Base-by-base conservation (phyloP, 768 basidiomycete species). In the Tulasnella sp. region DNA sequence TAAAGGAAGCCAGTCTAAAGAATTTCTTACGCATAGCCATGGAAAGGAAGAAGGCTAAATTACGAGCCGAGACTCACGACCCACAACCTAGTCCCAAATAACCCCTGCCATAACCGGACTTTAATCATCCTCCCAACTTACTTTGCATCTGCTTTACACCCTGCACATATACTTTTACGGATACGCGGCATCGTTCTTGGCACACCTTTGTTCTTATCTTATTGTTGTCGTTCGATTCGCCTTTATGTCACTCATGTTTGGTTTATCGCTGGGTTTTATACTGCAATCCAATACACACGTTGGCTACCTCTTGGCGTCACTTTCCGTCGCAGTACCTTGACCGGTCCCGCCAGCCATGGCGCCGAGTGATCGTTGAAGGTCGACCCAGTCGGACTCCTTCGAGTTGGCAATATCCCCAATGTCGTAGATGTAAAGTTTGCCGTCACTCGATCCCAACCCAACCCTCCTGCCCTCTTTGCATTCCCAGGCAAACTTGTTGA, bases 401-500 rank as follows among this genome's bases (percentile, higher is more conserved):
- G 96, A 94, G 32, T 93, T 87, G 0, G 90, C 92, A 88, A 93
- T 90, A 82, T 98, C 96, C 15, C 96, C 95, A 80, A 99, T 90
- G 83, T 98, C 97, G 83, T 97, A 99, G 46, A 99, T 88, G 84
- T 98, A 97, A 79, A 99, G 85, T 80, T 89, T 90, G 18, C 98
- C 98, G 80, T 99, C 97, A 80, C 93, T 94, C 4, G 94, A 93
- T 40, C 97, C 98, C 39, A 99, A 84, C 0, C 93, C 97, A 2
- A 90, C 95, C 35, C 96, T 90, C 46, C 94, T 90, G 0, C 96
- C 96, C 76, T 98, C 95, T 82, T 96, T 94, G 75, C 89, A 87
- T 82, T 99, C 98, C 96, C 96, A 99, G 81, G 93, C 89, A 37
- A 99, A 83, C 85, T 98, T 99, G 87, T 99, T 99, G 81, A 99